These are phyloP conservation scores for Neurospora sp. DNA, from an alignment of 495 filamentous ascomycete genomes.

Conservation along the genomic window DNA sequence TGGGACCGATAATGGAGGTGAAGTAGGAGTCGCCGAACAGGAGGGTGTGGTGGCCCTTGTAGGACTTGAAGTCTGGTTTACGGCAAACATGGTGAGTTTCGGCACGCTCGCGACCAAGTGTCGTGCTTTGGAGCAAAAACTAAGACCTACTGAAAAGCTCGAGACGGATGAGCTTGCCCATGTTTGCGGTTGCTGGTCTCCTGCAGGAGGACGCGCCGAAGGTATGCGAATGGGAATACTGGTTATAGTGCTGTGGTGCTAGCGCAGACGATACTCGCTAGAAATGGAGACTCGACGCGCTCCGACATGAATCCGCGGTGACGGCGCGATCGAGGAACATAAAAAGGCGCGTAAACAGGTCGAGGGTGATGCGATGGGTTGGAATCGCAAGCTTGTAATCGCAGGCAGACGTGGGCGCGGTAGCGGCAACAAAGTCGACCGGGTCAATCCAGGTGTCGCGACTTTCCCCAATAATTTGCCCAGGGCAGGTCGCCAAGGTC, in stretches of 20 bases:
- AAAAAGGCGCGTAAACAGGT: conserved; percentile 9
- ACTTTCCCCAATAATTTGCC: conserved; percentile 3
- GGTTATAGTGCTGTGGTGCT: not conserved
- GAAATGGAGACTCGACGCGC: conserved; percentile 8
- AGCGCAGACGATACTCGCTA: not conserved
- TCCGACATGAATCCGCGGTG: not conserved
- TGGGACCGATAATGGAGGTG: conserved; percentile 97
- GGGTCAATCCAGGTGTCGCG: not conserved
- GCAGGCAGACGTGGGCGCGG: not conserved
- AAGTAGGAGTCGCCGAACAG: conserved; percentile 98
- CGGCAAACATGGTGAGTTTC: conserved; percentile 8
- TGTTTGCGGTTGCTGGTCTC: conserved; percentile 17
- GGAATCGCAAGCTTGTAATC: not conserved
- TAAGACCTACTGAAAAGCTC: conserved; percentile 76
- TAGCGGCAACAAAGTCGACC: not conserved
- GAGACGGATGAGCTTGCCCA: conserved; percentile 84
- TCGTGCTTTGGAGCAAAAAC: not conserved
- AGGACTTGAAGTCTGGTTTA: conserved; percentile 89
- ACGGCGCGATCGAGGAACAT: conserved; percentile 3
- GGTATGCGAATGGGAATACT: not conserved
- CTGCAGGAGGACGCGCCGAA: conserved; percentile 7
- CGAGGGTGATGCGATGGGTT: not conserved
- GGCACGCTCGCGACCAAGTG: not conserved
- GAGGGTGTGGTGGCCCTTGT: conserved; percentile 87
- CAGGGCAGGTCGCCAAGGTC: conserved; percentile 2